Evolutionary conservation across 1,139 yeast genomes (phyloP).

Genomic region (Suhomyces guaymorum): DNA sequence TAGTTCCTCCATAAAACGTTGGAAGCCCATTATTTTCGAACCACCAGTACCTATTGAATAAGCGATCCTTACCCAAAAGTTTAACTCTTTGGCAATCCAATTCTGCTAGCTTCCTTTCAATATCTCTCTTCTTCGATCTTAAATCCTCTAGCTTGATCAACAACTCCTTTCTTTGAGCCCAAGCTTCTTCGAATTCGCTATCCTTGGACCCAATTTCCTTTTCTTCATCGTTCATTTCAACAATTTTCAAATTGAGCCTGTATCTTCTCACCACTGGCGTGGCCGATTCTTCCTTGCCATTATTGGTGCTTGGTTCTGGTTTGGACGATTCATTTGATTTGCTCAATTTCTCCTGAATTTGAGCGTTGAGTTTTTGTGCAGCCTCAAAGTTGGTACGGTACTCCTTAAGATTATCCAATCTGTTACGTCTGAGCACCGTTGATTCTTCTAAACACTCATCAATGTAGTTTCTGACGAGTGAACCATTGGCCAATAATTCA

Average conservation of each 20-base stretch:
- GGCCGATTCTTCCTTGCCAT: conserved; percentile 7
- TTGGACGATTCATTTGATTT: conserved; percentile 10
- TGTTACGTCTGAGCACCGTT: conserved; percentile 61
- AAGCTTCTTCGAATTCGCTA: conserved; percentile 46
- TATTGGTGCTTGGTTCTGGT: not conserved
- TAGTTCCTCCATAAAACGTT: conserved; percentile 46
- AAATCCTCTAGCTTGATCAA: conserved; percentile 44
- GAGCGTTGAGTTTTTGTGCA: conserved; percentile 48
- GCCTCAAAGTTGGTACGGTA: conserved; percentile 52
- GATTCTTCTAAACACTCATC: conserved; percentile 71
- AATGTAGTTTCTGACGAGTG: conserved; percentile 60
- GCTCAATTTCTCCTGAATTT: conserved; percentile 30
- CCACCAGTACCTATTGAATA: conserved; percentile 93
- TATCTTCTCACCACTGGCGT: conserved; percentile 20
- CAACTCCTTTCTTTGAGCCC: conserved; percentile 44
- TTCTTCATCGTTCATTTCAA: conserved; percentile 56
- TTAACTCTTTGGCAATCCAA: conserved; percentile 78
- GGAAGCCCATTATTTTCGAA: conserved; percentile 85
- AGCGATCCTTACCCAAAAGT: conserved; percentile 79
- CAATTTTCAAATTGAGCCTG: conserved; percentile 31
- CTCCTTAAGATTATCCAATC: conserved; percentile 68
- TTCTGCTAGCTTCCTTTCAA: conserved; percentile 61
- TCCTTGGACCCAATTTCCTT: conserved; percentile 45
- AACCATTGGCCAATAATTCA: conserved; percentile 58
- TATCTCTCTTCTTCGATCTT: conserved; percentile 46